Evolutionary conservation across 2,329 filamentous ascomycete species (phyloP).

Genomic region (Penicillium verrucosum): DNA sequence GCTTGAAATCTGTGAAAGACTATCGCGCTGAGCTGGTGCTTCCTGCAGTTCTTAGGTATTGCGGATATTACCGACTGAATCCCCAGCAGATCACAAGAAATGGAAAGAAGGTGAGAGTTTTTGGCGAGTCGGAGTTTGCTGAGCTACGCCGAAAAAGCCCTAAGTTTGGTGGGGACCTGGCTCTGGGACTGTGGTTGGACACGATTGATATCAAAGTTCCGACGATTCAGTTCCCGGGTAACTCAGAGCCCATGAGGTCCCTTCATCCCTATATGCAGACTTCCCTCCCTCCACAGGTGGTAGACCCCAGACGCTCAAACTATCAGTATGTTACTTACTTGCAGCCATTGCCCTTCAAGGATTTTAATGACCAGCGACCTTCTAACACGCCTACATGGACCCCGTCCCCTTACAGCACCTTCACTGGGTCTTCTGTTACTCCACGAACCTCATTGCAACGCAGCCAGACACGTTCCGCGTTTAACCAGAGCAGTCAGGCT

Average conservation of each 20-base stretch:
- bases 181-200: background rate
- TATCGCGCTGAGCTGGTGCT: constrained; percentile 6
- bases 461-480: background rate
- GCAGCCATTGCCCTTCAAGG: constrained; percentile 4
- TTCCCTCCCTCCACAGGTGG: background rate
- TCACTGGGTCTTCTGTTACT: background rate
- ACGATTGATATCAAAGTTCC: background rate
- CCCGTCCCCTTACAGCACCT: background rate
- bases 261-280: background rate
- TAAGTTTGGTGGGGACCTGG: background rate
- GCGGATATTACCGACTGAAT: constrained; percentile 5
- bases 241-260: background rate
- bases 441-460: background rate
- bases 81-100: background rate
- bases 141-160: background rate
- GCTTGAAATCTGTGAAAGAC: background rate
- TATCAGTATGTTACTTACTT: constrained; percentile 9
- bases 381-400: background rate
- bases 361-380: background rate
- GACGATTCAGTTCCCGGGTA: background rate
- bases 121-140: background rate
- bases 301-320: background rate
- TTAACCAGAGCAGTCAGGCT: background rate
- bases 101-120: background rate
- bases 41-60: constrained; percentile 6